Percentiles rank a stretch among this genome's conserved stretches.
These are phyloP conservation scores for Ophiostoma sp. DNA, from an alignment of 2,329 filamentous ascomycete species.

Conservation along the genomic window DNA sequence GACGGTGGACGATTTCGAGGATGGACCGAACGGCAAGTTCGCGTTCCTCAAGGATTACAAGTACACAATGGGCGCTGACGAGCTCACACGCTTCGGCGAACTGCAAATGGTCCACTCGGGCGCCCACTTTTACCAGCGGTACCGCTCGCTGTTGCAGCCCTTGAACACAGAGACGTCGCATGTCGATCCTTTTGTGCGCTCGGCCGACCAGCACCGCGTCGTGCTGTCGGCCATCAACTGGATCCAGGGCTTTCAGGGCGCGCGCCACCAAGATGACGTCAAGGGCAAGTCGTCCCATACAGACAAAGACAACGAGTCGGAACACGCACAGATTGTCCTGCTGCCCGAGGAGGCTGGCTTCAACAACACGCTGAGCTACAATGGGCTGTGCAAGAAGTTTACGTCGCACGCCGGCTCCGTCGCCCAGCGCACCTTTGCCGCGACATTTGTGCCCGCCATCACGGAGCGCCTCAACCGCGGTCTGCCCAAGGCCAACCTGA, in stretches of 20 bases:
- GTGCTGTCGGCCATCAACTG: conserved; percentile 69
- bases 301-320: neutral
- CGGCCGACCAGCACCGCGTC: conserved; percentile 45
- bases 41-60: conserved; percentile 70
- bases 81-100: conserved; percentile 65
- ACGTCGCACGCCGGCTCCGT: conserved; percentile 55
- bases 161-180: neutral
- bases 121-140: conserved; percentile 71
- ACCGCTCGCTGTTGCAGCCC: conserved; percentile 57
- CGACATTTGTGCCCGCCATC: conserved; percentile 67
- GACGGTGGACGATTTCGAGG: conserved; percentile 40
- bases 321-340: conserved; percentile 51
- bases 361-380: conserved; percentile 78
- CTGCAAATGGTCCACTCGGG: conserved; percentile 74
- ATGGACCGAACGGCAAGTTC: conserved; percentile 62
- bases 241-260: conserved; percentile 68
- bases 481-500: conserved; percentile 67
- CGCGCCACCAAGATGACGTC: conserved; percentile 43
- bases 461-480: conserved; percentile 67
- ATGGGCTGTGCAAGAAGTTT: conserved; percentile 70
- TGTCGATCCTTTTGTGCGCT: conserved; percentile 52
- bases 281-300: conserved; percentile 31
- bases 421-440: conserved; percentile 59
- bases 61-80: conserved; percentile 58
- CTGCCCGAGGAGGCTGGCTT: conserved; percentile 65